These are phyloP conservation scores for Macrophomina pseudophaseolina DNA, from an alignment of 2,329 filamentous ascomycete species.

Conservation along the genomic window DNA sequence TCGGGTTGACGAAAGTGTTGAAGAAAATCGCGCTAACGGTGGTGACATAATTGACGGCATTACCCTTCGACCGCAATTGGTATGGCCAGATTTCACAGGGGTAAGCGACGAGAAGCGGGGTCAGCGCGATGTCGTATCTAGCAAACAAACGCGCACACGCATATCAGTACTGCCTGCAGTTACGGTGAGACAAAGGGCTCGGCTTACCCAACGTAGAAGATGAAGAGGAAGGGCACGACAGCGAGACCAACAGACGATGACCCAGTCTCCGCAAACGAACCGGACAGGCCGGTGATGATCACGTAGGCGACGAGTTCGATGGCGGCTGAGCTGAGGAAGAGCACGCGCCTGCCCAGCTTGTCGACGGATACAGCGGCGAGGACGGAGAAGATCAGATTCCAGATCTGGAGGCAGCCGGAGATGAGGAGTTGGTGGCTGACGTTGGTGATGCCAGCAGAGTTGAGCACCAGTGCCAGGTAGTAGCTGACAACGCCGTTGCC, in stretches of 20 bases:
- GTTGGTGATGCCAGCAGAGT: conserved; percentile 41
- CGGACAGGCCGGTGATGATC: conserved; percentile 31
- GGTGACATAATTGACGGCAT: conserved; percentile 53
- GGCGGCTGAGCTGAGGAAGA: conserved; percentile 43
- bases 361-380: conserved; percentile 42
- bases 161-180: too few relatives aligned
- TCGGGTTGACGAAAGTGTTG: conserved; percentile 51
- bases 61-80: conserved; percentile 51
- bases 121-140: conserved; percentile 34
- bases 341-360: conserved; percentile 39
- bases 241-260: conserved; percentile 32
- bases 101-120: conserved; percentile 50
- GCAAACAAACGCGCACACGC: neutral
- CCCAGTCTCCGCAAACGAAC: conserved; percentile 7
- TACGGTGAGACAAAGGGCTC: too few relatives aligned
- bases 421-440: conserved; percentile 46
- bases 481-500: conserved; percentile 58
- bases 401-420: conserved; percentile 62
- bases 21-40: conserved; percentile 54
- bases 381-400: conserved; percentile 64
- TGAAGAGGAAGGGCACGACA: conserved; percentile 38
- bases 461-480: conserved; percentile 42
- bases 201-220: conserved; percentile 31
- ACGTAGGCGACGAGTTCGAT: conserved; percentile 48
- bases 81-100: conserved; percentile 54